These are phyloP conservation scores for Lodderomyces beijingensis DNA, from an alignment of 1,139 yeast genomes.

Conservation along the genomic window DNA sequence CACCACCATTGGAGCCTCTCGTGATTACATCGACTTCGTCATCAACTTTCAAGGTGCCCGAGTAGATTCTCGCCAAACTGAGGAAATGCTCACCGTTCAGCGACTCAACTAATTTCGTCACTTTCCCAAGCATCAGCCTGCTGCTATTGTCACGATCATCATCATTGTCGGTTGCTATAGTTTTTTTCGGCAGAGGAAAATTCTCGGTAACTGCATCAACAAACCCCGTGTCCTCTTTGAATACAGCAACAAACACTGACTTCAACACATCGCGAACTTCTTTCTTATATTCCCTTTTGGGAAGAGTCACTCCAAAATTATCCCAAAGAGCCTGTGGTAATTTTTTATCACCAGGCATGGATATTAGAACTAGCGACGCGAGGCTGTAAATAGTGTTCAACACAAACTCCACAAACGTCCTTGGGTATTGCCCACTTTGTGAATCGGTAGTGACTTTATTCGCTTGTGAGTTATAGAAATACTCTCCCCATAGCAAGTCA, in stretches of 20 bases:
- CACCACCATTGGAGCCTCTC: slow-evolving; percentile 46
- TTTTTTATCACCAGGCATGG: slow-evolving; percentile 41
- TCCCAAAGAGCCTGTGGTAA: slow-evolving; percentile 37
- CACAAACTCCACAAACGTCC: slow-evolving; percentile 67
- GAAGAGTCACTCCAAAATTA: slow-evolving; percentile 42
- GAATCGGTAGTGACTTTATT: slow-evolving; percentile 44
- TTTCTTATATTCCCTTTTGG: slow-evolving; percentile 33
- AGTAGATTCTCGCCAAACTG: slow-evolving; percentile 57
- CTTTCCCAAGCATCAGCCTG: slow-evolving; percentile 42
- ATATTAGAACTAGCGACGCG: slow-evolving; percentile 56
- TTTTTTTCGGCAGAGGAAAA: slow-evolving; percentile 37
- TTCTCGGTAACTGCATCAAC: slow-evolving; percentile 42
- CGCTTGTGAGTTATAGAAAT: slow-evolving; percentile 43
- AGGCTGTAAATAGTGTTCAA: slow-evolving; percentile 80
- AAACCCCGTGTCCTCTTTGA: slow-evolving; percentile 46
- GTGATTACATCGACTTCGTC: slow-evolving; percentile 54
- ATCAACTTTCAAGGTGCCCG: slow-evolving; percentile 54
- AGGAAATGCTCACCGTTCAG: slow-evolving; percentile 43
- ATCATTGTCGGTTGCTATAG: slow-evolving; percentile 9
- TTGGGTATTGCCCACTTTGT: slow-evolving; percentile 22
- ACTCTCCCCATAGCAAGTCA: slow-evolving; percentile 72
- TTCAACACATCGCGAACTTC: slow-evolving; percentile 60
- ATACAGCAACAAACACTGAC: slow-evolving; percentile 51
- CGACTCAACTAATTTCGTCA: slow-evolving; percentile 57
- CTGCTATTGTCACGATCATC: not conserved